phyloP scores from a whole-genome alignment of 257 asterid species.

The Petunia secreta region DNA sequence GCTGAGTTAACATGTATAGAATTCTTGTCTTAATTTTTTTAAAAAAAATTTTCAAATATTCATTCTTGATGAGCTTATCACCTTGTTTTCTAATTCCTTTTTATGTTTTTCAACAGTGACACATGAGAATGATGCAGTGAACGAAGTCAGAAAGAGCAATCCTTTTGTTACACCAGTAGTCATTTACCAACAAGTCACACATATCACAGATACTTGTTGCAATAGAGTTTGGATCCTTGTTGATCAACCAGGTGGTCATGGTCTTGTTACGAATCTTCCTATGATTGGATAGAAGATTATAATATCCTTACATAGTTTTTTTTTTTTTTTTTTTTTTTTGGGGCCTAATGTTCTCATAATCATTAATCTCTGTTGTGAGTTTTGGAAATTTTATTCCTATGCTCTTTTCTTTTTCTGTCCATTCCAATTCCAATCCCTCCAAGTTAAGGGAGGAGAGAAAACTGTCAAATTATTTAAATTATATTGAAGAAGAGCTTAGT shows the following conservation, averaged over 20 bases:
- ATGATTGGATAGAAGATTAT: not conserved
- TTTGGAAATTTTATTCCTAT: too few species aligned
- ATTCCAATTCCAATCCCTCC: too few species aligned
- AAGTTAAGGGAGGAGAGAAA: too few species aligned
- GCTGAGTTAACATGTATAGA: not conserved
- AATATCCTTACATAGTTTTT: not conserved
- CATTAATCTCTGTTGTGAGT: too few species aligned
- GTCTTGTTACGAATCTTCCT: not conserved
- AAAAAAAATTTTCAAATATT: not conserved
- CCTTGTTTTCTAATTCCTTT: not conserved
- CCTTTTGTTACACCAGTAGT: conserved; percentile 18
- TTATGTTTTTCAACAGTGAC: not conserved
- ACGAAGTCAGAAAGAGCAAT: not conserved
- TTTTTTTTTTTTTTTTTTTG: not conserved
- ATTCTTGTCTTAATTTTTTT: not conserved
- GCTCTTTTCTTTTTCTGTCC: too few species aligned
- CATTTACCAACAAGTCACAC: not conserved
- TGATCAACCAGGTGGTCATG: conserved; percentile 18
- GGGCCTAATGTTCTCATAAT: too few species aligned
- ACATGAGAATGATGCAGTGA: conserved; percentile 11
- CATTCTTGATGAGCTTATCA: not conserved
- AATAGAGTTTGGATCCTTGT: conserved; percentile 21
- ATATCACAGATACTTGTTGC: not conserved
- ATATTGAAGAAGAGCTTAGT: too few species aligned
- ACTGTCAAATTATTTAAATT: too few species aligned